These are phyloP conservation scores for Hemisphaericaspora nanyangensis DNA, from an alignment of 805 yeast species.

Conservation along the genomic window DNA sequence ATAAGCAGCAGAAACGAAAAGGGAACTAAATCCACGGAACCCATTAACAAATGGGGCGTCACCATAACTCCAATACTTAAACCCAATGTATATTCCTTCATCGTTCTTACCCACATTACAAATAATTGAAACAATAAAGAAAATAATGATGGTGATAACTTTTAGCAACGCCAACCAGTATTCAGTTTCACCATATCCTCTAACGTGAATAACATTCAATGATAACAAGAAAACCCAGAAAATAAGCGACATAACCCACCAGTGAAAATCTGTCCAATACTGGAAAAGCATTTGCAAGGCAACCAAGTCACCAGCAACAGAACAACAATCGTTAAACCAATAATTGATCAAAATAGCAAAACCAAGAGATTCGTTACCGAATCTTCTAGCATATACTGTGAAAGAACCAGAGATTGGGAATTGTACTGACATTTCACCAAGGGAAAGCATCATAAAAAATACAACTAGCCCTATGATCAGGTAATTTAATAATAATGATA, in stretches of 20 bases:
- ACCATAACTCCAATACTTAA: constrained; percentile 42
- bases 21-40: constrained; percentile 47
- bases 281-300: constrained; percentile 44
- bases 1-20: constrained; percentile 50
- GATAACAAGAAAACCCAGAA: constrained; percentile 49
- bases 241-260: constrained; percentile 48
- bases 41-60: constrained; percentile 54
- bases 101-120: constrained; percentile 58
- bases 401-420: constrained; percentile 56
- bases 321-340: constrained; percentile 50
- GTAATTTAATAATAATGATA: constrained; percentile 30
- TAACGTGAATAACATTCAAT: constrained; percentile 37
- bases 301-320: constrained; percentile 46
- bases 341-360: constrained; percentile 49
- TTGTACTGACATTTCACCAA: constrained; percentile 56
- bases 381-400: constrained; percentile 46
- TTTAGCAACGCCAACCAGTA: constrained; percentile 36
- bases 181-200: constrained; percentile 40
- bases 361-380: constrained; percentile 49
- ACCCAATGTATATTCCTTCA: constrained; percentile 36
- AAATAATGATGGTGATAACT: constrained; percentile 52
- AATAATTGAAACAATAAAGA: constrained; percentile 52
- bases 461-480: constrained; percentile 40
- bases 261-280: constrained; percentile 49
- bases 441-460: constrained; percentile 48